Base-by-base conservation (phyloP, 352 stramenopile genomes). In the Hyaloperonospora arabidopsidis region DNA sequence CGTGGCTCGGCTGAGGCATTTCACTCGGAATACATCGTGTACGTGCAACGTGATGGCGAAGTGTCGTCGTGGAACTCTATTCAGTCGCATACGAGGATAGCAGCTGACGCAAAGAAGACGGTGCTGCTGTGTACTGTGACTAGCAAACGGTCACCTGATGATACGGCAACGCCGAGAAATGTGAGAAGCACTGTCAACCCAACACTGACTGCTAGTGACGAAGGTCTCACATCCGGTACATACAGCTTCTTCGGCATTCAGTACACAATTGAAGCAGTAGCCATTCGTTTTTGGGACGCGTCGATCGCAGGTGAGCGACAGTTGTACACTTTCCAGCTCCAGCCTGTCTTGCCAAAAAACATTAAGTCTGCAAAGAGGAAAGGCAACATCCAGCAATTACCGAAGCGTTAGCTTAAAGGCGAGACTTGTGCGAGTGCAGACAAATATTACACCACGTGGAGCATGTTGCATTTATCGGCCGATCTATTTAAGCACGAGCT, bases 21-120 rank as follows among this genome's bases (percentile, higher is more conserved):
- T 49, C 81, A 92, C 63, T 89, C 81, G 3, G 78, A 92, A 45
- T 89, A 89, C 52, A 71, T 87, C 29, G 72, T 86, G 19, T 85
- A 88, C 62, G 25, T 88, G 14, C 59, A 73, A 43, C 41, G 46
- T 35, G 28, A 21, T 15, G 35, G 38, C 0, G 22, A 54, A 35
- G 36, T 41, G 32, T 23, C 55, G 52, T 65, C 63, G 7, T 88
- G 80, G 80, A 68, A 76, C 29, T 62, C 57, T 13, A 57, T 89
- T 15, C 81, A 91, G 52, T 72, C 74, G 25, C 67, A 87, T 45
- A 88, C 81, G 17, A 77, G 81, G 22, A 63, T 91, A 28, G 76
- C 76, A 15, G 74, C 74, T 10, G 81, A 91, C 54, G 78, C 87
- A 8, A 91, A 89, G 63, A 91, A 91, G 73, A 88, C 76, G 0